Conservation (phyloP, 164 flowering plant genomes). For the Umbellularia californica region DNA sequence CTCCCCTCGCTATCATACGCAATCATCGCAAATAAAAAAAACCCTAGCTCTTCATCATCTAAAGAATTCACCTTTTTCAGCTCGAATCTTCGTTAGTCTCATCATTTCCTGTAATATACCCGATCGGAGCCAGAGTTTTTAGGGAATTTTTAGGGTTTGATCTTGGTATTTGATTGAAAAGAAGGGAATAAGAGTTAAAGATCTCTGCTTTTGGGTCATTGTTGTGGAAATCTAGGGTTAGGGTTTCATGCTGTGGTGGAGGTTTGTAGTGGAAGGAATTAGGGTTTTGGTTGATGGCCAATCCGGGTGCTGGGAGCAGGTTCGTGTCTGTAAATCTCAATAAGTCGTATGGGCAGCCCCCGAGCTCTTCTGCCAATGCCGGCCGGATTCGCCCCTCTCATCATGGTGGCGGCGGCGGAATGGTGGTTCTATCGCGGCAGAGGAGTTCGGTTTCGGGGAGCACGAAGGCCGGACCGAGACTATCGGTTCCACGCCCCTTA, state of each 20-base stretch:
- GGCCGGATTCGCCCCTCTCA: slow-evolving; percentile 23
- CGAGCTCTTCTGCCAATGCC: slow-evolving; percentile 9
- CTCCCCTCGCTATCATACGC: too few relatives aligned
- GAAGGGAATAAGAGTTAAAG: too few relatives aligned
- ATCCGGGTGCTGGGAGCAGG: slow-evolving; percentile 60
- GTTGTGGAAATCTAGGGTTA: slow-evolving; percentile 5
- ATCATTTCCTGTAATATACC: neutral
- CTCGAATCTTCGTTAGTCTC: neutral
- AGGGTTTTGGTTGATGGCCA: slow-evolving; percentile 58
- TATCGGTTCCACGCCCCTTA: slow-evolving; percentile 99
- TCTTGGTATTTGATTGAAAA: neutral
- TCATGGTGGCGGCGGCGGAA: slow-evolving; percentile 52
- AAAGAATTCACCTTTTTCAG: neutral
- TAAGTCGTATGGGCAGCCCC: slow-evolving; percentile 79
- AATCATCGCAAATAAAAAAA: neutral
- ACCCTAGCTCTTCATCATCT: neutral
- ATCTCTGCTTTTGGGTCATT: neutral
- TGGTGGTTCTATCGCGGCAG: slow-evolving; percentile 79
- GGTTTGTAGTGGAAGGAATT: slow-evolving; percentile 12
- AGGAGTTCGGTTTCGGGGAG: slow-evolving; percentile 33
- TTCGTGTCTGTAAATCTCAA: slow-evolving; percentile 88
- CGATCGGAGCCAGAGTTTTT: slow-evolving; percentile 14
- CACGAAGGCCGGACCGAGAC: slow-evolving; percentile 64
- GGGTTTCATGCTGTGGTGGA: slow-evolving; percentile 54
- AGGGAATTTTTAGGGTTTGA: slow-evolving; percentile 16